Conservation (phyloP, 2,329 filamentous ascomycete species). For the Arthrinium phaeospermum region DNA sequence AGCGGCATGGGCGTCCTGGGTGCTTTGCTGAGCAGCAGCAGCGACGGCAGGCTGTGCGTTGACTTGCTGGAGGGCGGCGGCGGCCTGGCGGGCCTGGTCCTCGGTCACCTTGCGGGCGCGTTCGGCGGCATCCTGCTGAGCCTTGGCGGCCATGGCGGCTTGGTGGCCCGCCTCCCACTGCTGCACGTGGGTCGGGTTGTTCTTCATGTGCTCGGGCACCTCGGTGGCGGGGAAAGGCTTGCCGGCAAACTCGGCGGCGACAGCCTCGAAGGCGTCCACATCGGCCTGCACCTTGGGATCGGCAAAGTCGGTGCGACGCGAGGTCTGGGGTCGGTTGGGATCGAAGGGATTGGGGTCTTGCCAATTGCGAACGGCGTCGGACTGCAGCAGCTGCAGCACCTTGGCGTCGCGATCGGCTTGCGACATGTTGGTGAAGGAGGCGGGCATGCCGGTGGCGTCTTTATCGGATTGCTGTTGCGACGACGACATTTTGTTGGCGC, state of each 20-base stretch:
- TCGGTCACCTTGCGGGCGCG: constrained; percentile 42
- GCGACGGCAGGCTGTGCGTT: constrained; percentile 29
- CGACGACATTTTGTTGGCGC: neutral
- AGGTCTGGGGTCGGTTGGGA: constrained; percentile 38
- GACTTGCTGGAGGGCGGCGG: constrained; percentile 26
- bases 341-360: constrained; percentile 47
- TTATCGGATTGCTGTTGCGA: neutral
- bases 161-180: constrained; percentile 60
- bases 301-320: constrained; percentile 45
- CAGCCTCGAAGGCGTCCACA: constrained; percentile 48
- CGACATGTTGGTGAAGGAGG: constrained; percentile 35
- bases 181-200: constrained; percentile 51
- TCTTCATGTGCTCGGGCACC: constrained; percentile 58
- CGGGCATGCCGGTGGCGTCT: neutral
- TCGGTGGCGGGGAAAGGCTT: constrained; percentile 56
- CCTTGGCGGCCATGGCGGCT: constrained; percentile 44
- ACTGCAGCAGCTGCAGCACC: constrained; percentile 50
- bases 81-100: constrained; percentile 37
- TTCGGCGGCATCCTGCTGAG: constrained; percentile 47
- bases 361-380: constrained; percentile 51
- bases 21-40: constrained; percentile 28
- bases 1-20: constrained; percentile 33
- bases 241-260: constrained; percentile 48
- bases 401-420: constrained; percentile 44
- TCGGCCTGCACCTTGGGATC: constrained; percentile 51